phyloP scores from a whole-genome alignment of 768 basidiomycete species.

The Nevesoporus exiguus region DNA sequence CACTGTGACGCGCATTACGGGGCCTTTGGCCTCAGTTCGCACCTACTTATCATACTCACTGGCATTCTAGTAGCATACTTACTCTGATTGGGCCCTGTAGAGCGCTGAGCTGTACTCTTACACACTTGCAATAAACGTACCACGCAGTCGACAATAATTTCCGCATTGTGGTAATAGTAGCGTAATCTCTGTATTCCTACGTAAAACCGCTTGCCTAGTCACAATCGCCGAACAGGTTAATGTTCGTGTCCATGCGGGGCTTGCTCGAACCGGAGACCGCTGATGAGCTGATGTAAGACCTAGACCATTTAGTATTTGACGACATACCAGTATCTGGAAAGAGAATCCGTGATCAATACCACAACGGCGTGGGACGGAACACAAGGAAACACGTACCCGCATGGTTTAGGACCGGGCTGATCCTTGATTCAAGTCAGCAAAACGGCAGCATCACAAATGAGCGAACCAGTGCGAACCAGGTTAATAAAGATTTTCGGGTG shows the following conservation, averaged over 20 bases:
- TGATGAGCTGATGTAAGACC: slow-evolving; percentile 30
- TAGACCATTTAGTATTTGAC: background rate
- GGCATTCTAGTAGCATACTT: slow-evolving; percentile 33
- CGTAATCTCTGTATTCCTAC: slow-evolving; percentile 13
- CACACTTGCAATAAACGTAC: slow-evolving; percentile 25
- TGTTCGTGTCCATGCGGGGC: slow-evolving; percentile 60
- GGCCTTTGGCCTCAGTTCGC: slow-evolving; percentile 18
- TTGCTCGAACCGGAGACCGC: slow-evolving; percentile 89
- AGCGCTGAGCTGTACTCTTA: slow-evolving; percentile 33
- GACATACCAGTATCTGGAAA: slow-evolving; percentile 47
- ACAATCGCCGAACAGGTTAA: slow-evolving; percentile 10
- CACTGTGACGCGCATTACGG: slow-evolving; percentile 15
- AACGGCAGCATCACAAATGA: background rate
- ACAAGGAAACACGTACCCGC: slow-evolving; percentile 65
- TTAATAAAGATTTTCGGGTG: slow-evolving; percentile 98
- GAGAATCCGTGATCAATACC: slow-evolving; percentile 9
- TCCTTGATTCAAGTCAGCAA: slow-evolving; percentile 49
- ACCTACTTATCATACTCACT: slow-evolving; percentile 31
- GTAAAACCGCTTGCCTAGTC: background rate
- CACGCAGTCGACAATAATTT: slow-evolving; percentile 13
- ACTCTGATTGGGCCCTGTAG: slow-evolving; percentile 29
- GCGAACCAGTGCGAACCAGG: slow-evolving; percentile 52
- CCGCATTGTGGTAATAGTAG: slow-evolving; percentile 6
- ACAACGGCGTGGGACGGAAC: background rate
- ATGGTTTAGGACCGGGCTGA: slow-evolving; percentile 80